Base-by-base conservation (phyloP, 2,329 filamentous ascomycete genomes). In the Didymella pomorum region DNA sequence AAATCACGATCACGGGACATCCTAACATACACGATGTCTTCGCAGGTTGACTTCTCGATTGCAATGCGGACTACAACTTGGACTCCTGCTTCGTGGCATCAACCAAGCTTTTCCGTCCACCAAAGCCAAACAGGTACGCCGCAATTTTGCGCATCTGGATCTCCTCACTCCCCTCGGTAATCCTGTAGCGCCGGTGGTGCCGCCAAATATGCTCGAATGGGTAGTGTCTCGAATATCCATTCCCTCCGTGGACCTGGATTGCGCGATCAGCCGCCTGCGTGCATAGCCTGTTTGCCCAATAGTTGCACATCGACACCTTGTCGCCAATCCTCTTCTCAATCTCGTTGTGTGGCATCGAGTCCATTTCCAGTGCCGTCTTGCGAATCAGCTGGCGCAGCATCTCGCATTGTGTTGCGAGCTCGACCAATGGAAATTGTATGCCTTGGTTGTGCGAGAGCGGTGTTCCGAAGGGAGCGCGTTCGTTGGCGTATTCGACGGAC, bases 101-200 rank as follows among this genome's bases (percentile, higher is more conserved):
- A 2, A 63, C 66, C 25, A 74, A 46, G 28, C 79, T 81, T 61
- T 77, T 78, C 51, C 79, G 74, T 0, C 80, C 81, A 11, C 79
- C 78, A 62, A 83, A 85, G 0, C 83, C 84, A 70, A 87, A 86
- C 42, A 87, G 62, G 72, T 83, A 86, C 10, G 82, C 84, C 0
- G 84, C 86, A 10, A 88, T 81, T 73, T 87, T 87, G n/a, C 85
- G 78, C 82, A 88, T 88, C 73, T 88, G 86, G 50, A 88, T 86
- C 76, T 88, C 86, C 70, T 88, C 86, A 53, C 84, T 85, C 0
- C 86, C 86, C 69, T 88, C 86, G 0, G 86, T 88, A 61, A 88
- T 89, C 33, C 86, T 75, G 66, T 88, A 88, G 23, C 85, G 77
- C 39, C 86, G 76, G 71, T 88, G 87, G 74, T 88, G 86, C 49